These are phyloP conservation scores for Zoysia matrella DNA, from an alignment of 202 grass and related monocot genomes.

Conservation along the genomic window DNA sequence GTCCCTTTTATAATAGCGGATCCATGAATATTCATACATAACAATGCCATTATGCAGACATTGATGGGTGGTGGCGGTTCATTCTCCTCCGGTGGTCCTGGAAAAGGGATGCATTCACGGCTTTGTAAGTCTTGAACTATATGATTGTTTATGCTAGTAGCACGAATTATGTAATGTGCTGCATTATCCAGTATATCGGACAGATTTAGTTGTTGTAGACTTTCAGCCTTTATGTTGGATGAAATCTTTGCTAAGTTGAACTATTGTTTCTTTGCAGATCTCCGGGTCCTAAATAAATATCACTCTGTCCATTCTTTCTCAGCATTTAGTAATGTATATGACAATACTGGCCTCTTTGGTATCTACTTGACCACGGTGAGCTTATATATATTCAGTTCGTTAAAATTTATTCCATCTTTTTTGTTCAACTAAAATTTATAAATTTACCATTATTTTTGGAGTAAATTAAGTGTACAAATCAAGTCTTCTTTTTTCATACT, in stretches of 20 bases:
- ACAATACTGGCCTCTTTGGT: constrained; percentile 79
- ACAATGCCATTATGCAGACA: constrained; percentile 56
- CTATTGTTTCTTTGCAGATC: constrained; percentile 62
- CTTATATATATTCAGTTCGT: constrained; percentile 32
- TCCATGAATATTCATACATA: constrained; percentile 8
- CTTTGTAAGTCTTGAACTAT: constrained; percentile 70
- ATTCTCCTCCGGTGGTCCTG: constrained; percentile 95
- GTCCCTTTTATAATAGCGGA: constrained; percentile 26
- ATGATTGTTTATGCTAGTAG: constrained; percentile 21
- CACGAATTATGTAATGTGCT: constrained; percentile 12
- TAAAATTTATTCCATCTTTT: constrained; percentile 25
- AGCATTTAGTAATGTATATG: constrained; percentile 77
- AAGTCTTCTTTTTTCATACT: constrained; percentile 1
- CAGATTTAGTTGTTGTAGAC: constrained; percentile 21
- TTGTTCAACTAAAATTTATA: constrained; percentile 20
- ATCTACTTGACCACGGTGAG: constrained; percentile 71
- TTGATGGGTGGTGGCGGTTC: constrained; percentile 94
- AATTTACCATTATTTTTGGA: not conserved
- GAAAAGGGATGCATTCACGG: constrained; percentile 98
- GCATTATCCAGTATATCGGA: not conserved
- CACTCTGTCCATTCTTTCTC: constrained; percentile 66
- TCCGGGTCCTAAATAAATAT: constrained; percentile 71
- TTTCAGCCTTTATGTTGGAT: not conserved
- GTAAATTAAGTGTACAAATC: not conserved
- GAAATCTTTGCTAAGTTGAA: constrained; percentile 29